Base-by-base conservation (phyloP, 345 rosid species). In the Pugionium dolabratum region DNA sequence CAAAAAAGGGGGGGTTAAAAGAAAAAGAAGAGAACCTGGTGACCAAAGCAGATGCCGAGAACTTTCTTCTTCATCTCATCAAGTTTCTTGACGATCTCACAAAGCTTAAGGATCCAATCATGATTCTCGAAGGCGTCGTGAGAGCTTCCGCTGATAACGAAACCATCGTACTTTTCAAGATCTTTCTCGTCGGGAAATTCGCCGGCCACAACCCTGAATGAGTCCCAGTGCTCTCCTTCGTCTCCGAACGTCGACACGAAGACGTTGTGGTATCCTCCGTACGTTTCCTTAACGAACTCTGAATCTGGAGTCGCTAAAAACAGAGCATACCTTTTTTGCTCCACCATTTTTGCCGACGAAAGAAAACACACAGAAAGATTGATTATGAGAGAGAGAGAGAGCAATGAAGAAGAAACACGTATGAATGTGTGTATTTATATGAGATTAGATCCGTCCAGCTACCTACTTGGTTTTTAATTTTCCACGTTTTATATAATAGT, bases 41-140 rank as follows among this genome's bases (percentile, higher is more conserved):
- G 98, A 62, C 98, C 98, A 54, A 93, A 93, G 88, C 97, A 93
- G 73, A 93, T 79, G 3, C 97, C 97, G 5, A 90, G 86, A 44
- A 88, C 62, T 64, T 87, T 90, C 81, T 88, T 88, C 81, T 79
- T 73, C 98, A 85, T 85, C 73, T 85, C 76, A 69, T 86, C 88
- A 4, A 90, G 64, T 56, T 84, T 85, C 54, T 79, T 86, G 58
- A 88, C 62, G 5, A 90, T 68, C 50, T 75, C 74, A 73, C 94
- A 85, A 9, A 93, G 88, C 78, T 77, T 83, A 67, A 85, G 78
- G 59, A 93, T 84, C 98, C 97, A 93, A 4, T 42, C 59, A 59
- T 82, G 84, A 64, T 82, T 79, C 34, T 83, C 97, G 34, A 89
- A 88, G 33, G 98, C 90, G 29, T 93, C 94, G 47, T 65, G 76